These are phyloP conservation scores for Penicillium sp. DNA, from an alignment of 2,329 filamentous ascomycete genomes.

Conservation along the genomic window DNA sequence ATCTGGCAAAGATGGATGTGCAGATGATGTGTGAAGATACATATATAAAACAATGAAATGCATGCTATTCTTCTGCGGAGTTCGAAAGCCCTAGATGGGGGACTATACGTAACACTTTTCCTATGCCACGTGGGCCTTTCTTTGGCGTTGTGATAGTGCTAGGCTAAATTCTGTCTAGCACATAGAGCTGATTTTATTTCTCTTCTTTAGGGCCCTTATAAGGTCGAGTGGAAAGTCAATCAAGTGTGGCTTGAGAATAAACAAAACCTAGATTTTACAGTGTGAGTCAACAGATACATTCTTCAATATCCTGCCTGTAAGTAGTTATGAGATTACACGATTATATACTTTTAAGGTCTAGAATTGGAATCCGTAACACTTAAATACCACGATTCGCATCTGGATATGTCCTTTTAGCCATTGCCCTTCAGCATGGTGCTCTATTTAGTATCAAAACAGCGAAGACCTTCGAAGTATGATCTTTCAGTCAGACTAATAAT, in stretches of 20 bases:
- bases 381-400: constrained; percentile 22
- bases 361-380: constrained; percentile 22
- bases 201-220: constrained; percentile 20
- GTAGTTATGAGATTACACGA: constrained; percentile 1
- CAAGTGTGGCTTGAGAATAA: constrained; percentile 20
- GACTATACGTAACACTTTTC: too few species aligned
- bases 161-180: constrained; percentile 15
- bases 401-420: constrained; percentile 20
- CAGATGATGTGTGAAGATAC: background rate
- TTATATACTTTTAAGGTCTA: constrained; percentile 12
- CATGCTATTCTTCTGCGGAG: too few species aligned
- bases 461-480: constrained; percentile 18
- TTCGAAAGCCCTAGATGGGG: too few species aligned
- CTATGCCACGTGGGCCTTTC: too few species aligned
- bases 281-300: constrained; percentile 11
- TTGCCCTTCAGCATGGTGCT: constrained; percentile 21
- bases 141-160: background rate
- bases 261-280: constrained; percentile 20
- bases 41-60: background rate
- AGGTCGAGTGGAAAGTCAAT: constrained; percentile 22
- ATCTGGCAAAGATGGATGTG: background rate
- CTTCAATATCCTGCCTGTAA: background rate
- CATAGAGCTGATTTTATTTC: constrained; percentile 23
- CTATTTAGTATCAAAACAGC: constrained; percentile 19
- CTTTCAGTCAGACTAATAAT: constrained; percentile 17